A percentile compares a stretch with the other conserved stretches of the same genome.
phyloP scores from a whole-genome alignment of 495 filamentous ascomycete genomes.

The Podospora fimiseda region DNA sequence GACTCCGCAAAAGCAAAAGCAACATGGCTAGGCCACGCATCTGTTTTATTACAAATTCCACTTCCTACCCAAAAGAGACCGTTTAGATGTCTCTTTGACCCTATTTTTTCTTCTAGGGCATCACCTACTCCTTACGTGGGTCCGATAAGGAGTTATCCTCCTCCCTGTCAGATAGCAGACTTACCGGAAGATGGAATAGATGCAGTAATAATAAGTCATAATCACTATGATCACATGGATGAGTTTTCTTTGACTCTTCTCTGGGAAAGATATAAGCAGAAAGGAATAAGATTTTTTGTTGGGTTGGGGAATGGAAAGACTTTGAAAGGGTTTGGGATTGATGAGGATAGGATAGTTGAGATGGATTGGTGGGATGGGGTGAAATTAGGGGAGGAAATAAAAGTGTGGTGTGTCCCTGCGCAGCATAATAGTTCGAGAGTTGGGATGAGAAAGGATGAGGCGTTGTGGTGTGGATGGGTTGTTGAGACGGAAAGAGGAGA shows the following conservation, averaged over 20 bases:
- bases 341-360: conserved; percentile 36
- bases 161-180: conserved; percentile 42
- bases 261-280: conserved; percentile 23
- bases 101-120: conserved; percentile 47
- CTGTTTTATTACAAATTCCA: conserved; percentile 38
- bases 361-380: conserved; percentile 50
- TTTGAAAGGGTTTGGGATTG: conserved; percentile 36
- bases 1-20: conserved; percentile 20
- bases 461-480: conserved; percentile 52
- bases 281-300: conserved; percentile 39
- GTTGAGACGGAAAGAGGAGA: too few species aligned
- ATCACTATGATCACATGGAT: conserved; percentile 52
- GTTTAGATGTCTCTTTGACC: conserved; percentile 42
- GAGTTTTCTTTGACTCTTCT: conserved; percentile 32
- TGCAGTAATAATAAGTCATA: conserved; percentile 44
- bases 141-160: conserved; percentile 44
- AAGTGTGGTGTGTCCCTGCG: conserved; percentile 36
- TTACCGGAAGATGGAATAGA: conserved; percentile 44
- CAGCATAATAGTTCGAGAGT: conserved; percentile 42
- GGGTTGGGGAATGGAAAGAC: conserved; percentile 33
- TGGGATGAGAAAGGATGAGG: conserved; percentile 22
- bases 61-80: conserved; percentile 12
- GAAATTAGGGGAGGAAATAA: conserved; percentile 18
- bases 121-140: conserved; percentile 42
- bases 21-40: conserved; percentile 52